These are phyloP conservation scores for Chionographis japonica DNA, from an alignment of 106 monocot species.

Conservation along the genomic window DNA sequence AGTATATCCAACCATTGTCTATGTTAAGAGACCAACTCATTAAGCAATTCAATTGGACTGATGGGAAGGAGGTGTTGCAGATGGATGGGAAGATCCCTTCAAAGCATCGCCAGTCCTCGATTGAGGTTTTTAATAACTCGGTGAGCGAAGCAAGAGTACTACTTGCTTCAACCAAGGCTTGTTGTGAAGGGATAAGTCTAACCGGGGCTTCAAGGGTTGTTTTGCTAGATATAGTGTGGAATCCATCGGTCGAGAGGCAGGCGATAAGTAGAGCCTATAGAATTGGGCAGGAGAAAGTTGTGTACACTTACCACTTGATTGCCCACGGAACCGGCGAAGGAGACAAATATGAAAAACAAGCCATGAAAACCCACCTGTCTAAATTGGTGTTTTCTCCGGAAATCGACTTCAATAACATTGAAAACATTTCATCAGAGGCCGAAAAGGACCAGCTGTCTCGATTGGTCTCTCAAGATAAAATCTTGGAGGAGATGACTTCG, in stretches of 20 bases:
- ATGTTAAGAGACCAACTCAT: conserved; percentile 50
- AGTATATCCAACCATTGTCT: conserved; percentile 50
- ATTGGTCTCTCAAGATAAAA: conserved; percentile 44
- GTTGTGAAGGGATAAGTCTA: conserved; percentile 72
- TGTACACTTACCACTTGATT: conserved; percentile 67
- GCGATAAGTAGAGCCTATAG: conserved; percentile 68
- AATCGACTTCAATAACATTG: conserved; percentile 12
- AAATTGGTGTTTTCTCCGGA: conserved; percentile 56
- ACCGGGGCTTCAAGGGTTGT: conserved; percentile 74
- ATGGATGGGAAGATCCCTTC: conserved; percentile 39
- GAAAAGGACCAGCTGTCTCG: conserved; percentile 22
- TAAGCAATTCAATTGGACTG: conserved; percentile 39
- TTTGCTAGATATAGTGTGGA: conserved; percentile 79
- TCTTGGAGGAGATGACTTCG: conserved; percentile 56
- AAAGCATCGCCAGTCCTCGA: conserved; percentile 30
- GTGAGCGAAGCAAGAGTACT: conserved; percentile 48
- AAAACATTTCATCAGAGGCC: conserved; percentile 16
- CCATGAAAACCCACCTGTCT: conserved; percentile 47
- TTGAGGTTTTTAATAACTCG: conserved; percentile 55
- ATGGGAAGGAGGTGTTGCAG: conserved; percentile 50
- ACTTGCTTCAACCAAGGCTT: conserved; percentile 75
- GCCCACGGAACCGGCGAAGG: conserved; percentile 43
- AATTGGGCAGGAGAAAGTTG: conserved; percentile 63
- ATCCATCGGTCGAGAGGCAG: conserved; percentile 71
- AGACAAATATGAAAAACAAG: conserved; percentile 48